Conservation (phyloP, 2,329 filamentous ascomycete genomes). For the Ascochyta viciae-villosae region DNA sequence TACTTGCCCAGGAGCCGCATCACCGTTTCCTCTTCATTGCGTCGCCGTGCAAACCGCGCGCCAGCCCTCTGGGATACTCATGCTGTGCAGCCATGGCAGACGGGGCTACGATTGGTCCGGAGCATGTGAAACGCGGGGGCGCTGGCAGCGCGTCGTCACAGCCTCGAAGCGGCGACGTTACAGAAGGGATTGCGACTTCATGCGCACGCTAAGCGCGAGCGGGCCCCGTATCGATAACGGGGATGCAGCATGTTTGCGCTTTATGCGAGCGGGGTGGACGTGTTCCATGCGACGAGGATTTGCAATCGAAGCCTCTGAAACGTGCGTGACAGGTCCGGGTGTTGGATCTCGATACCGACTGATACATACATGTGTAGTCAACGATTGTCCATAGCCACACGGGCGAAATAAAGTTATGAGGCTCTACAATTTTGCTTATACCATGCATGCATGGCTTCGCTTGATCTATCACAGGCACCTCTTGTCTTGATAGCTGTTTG, state of each 20-base stretch:
- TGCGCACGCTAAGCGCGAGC: conserved; percentile 12
- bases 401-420: too few relatives aligned
- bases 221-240: neutral
- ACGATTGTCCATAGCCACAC: too few relatives aligned
- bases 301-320: conserved; percentile 8
- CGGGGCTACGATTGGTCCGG: conserved; percentile 8
- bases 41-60: neutral
- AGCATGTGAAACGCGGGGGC: conserved; percentile 8
- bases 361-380: too few relatives aligned
- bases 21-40: conserved; percentile 20
- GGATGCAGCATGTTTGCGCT: neutral
- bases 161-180: conserved; percentile 4
- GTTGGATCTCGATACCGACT: neutral
- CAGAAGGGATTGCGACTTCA: conserved; percentile 24
- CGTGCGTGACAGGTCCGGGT: conserved; percentile 3
- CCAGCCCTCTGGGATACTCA: conserved; percentile 7
- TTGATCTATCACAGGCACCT: too few relatives aligned
- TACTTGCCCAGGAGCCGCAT: conserved; percentile 19
- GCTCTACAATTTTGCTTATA: too few relatives aligned
- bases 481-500: too few relatives aligned
- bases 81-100: neutral
- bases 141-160: conserved; percentile 2
- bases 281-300: conserved; percentile 2
- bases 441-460: too few relatives aligned
- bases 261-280: conserved; percentile 7